phyloP scores from a whole-genome alignment of 768 basidiomycete species.

The Russula ochroleuca region DNA sequence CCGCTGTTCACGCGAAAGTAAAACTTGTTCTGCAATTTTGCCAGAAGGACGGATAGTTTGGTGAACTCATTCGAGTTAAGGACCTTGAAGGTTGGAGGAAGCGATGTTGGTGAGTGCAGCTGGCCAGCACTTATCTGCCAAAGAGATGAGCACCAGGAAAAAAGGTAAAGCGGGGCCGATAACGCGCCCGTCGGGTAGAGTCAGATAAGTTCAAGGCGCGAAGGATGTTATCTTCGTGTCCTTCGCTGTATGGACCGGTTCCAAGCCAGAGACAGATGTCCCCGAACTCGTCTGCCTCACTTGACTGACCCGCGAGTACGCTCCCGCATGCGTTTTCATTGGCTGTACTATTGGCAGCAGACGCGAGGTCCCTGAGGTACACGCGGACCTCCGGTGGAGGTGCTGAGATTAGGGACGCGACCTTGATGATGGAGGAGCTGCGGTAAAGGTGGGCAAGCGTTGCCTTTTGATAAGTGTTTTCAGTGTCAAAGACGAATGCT shows the following conservation, averaged over 20 bases:
- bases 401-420: conserved; percentile 19
- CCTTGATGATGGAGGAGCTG: conserved; percentile 23
- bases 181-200: conserved; percentile 20
- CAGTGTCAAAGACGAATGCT: conserved; percentile 18
- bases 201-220: conserved; percentile 30
- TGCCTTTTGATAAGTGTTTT: conserved; percentile 21
- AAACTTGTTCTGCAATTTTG: conserved; percentile 22
- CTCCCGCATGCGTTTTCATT: conserved; percentile 44
- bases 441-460: conserved; percentile 25
- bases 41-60: conserved; percentile 22
- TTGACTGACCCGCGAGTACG: conserved; percentile 49
- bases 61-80: conserved; percentile 16
- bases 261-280: conserved; percentile 55
- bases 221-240: conserved; percentile 36
- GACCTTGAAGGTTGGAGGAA: conserved; percentile 20
- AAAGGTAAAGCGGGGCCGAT: conserved; percentile 3
- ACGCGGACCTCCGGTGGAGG: conserved; percentile 21
- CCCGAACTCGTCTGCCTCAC: conserved; percentile 54
- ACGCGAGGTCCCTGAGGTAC: conserved; percentile 35
- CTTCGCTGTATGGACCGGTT: conserved; percentile 36
- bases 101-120: conserved; percentile 21
- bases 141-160: conserved; percentile 11
- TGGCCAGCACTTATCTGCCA: conserved; percentile 20
- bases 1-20: conserved; percentile 14
- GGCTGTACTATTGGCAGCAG: conserved; percentile 40